A percentile compares a stretch with the other conserved stretches of the same genome.
Conservation (phyloP, 345 rosid species). For the Gynandropsis gynandra region DNA sequence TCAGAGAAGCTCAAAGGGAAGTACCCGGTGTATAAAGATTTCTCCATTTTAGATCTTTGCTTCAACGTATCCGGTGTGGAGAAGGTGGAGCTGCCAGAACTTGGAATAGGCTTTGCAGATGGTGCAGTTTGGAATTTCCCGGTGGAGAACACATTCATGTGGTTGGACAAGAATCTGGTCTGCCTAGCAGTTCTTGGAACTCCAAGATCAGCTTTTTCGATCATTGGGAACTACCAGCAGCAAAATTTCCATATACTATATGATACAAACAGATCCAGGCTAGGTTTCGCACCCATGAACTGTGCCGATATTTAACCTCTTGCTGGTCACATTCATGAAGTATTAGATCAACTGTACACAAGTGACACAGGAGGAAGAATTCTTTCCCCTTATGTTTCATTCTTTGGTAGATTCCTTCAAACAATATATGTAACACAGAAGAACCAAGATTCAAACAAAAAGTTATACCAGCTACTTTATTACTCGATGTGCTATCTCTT, state of each 20-base stretch:
- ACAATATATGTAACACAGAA: conserved; percentile 9
- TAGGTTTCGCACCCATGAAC: conserved; percentile 64
- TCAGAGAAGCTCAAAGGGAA: conserved; percentile 44
- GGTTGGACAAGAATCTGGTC: conserved; percentile 48
- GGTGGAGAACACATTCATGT: conserved; percentile 65
- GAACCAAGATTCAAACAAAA: neutral
- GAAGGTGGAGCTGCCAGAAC: conserved; percentile 58
- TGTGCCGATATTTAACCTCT: conserved; percentile 54
- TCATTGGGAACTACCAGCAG: conserved; percentile 89
- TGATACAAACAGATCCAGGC: conserved; percentile 66
- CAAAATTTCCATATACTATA: conserved; percentile 73
- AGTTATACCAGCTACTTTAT: conserved; percentile 18
- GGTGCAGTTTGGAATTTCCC: conserved; percentile 93
- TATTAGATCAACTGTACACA: conserved; percentile 28
- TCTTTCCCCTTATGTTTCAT: conserved; percentile 1
- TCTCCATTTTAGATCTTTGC: conserved; percentile 65
- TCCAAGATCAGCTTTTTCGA: conserved; percentile 65
- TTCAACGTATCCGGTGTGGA: conserved; percentile 73
- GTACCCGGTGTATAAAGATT: conserved; percentile 45
- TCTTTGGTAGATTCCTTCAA: conserved; percentile 19
- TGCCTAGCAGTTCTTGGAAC: conserved; percentile 87
- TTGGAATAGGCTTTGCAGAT: conserved; percentile 55
- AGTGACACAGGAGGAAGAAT: neutral
- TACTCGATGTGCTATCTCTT: conserved; percentile 3
- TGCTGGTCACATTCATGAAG: conserved; percentile 5